Evolutionary conservation across 345 rosid species (phyloP), one percentile per base, ranked within the genome.

Genomic region (Hirschfeldia incana): DNA sequence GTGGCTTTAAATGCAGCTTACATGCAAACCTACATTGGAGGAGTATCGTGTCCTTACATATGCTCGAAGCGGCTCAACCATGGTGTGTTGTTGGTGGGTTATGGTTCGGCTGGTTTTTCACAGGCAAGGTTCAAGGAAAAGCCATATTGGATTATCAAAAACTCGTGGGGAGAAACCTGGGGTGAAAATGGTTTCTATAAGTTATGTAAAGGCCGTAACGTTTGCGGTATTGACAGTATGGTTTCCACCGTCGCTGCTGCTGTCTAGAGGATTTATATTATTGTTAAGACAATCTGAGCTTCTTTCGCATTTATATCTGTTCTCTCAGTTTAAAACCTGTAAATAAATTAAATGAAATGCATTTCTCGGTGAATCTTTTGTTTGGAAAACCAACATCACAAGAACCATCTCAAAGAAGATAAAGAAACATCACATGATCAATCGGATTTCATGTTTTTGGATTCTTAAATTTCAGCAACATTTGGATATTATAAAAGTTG

Each of bases 121-220:
- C 93, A 92, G 1, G 76, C 90, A 16, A 70, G 97, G 59, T 46
- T 90, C 85, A 93, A 91, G 88, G 90, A 90, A 10, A 90, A 91
- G 81, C 94, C 94, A 9, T 91, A 83, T 81, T 90, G 98, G 98
- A 79, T 91, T 79, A 93, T 91, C 74, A 93, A 93, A 90, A 93
- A 93, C 73, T 91, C 98, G 0, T 91, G 98, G 98, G 98, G 98
- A 17, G 89, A 84, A 63, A 82, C 5, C 76, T 93, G 97, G 97
- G 98, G 97, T 32, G 94, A 93, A 88, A 88, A 68, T 4, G 95
- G 98, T 17, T 89, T 59, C 79, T 93, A 91, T 84, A 91, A 84
- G 79, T 85, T 90, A 75, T 93, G 98, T 86, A 81, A 78, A 70
- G 95, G 95, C 27, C 87, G 87, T 80, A 91, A 93, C 69, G 46